A percentile compares a stretch with the other conserved stretches of the same genome.
Conservation (phyloP, 2,329 filamentous ascomycete species). For the Aspergillus sp. region DNA sequence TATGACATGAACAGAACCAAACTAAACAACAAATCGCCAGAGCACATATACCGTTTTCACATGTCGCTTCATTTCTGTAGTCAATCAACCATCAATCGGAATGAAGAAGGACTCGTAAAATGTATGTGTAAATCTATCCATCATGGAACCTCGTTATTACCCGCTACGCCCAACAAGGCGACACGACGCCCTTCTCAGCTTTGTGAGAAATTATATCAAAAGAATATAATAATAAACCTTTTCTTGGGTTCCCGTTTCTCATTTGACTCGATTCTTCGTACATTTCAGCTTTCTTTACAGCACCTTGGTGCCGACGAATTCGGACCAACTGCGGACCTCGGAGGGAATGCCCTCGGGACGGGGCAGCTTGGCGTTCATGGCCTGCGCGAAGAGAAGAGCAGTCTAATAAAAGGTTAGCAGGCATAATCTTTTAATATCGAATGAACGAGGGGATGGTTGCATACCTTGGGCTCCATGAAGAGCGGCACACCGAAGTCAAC, state of each 20-base stretch:
- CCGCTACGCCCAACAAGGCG: constrained; percentile 19
- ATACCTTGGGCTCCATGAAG: constrained; percentile 96
- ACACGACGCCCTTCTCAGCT: constrained; percentile 10
- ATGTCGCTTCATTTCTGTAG: constrained; percentile 8
- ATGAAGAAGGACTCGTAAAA: constrained; percentile 5
- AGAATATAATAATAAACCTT: constrained; percentile 7
- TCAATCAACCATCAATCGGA: constrained; percentile 30
- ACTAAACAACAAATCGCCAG: constrained; percentile 7
- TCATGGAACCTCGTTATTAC: constrained; percentile 7
- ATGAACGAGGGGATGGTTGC: constrained; percentile 16
- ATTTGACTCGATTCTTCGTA: not conserved
- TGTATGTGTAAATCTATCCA: no score
- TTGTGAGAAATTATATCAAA: constrained; percentile 8
- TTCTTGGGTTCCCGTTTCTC: constrained; percentile 12
- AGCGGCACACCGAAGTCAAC: constrained; percentile 96
- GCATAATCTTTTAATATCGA: not conserved
- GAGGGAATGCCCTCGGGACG: constrained; percentile 76
- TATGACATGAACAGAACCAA: constrained; percentile 9
- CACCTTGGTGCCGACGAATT: constrained; percentile 71
- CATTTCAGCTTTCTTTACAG: constrained; percentile 26
- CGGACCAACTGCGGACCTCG: constrained; percentile 89
- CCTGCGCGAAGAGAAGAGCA: constrained; percentile 88
- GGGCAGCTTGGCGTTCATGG: constrained; percentile 94
- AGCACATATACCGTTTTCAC: constrained; percentile 8
- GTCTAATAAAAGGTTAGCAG: constrained; percentile 52